These are phyloP conservation scores for Mycena amicta DNA, from an alignment of 768 basidiomycete species.

Conservation along the genomic window DNA sequence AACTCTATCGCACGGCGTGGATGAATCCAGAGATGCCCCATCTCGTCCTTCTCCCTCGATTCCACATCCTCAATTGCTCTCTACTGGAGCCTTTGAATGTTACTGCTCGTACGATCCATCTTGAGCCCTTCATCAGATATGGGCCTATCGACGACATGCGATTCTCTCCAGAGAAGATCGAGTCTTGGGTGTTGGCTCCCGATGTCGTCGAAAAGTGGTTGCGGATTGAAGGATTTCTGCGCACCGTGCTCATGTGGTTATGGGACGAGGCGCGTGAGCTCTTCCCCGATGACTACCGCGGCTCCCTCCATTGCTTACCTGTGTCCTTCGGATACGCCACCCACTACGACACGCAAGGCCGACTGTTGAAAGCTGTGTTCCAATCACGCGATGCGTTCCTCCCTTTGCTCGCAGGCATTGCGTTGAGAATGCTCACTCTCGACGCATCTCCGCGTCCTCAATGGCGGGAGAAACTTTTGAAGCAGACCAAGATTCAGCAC, in stretches of 20 bases:
- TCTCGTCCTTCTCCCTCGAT: neutral
- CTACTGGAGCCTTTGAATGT: neutral
- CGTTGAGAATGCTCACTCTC: neutral
- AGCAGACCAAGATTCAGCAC: neutral
- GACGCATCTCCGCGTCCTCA: neutral
- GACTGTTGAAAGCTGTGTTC: too few relatives aligned
- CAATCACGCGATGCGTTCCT: neutral
- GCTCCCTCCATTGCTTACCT: neutral
- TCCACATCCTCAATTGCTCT: neutral
- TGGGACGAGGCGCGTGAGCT: neutral
- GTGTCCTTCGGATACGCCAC: neutral
- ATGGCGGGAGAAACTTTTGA: neutral
- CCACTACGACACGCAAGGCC: too few relatives aligned
- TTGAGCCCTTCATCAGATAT: neutral
- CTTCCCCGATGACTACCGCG: neutral
- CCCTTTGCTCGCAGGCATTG: neutral
- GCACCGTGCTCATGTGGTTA: neutral
- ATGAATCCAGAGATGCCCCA: neutral
- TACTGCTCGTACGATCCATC: neutral
- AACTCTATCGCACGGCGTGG: neutral
- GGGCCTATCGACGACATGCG: neutral
- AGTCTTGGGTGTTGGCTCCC: neutral
- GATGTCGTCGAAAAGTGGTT: neutral
- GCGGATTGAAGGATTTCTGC: neutral
- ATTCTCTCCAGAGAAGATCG: too few relatives aligned